phyloP scores from a whole-genome alignment of 768 basidiomycete species.

The Baorangia bicolor region DNA sequence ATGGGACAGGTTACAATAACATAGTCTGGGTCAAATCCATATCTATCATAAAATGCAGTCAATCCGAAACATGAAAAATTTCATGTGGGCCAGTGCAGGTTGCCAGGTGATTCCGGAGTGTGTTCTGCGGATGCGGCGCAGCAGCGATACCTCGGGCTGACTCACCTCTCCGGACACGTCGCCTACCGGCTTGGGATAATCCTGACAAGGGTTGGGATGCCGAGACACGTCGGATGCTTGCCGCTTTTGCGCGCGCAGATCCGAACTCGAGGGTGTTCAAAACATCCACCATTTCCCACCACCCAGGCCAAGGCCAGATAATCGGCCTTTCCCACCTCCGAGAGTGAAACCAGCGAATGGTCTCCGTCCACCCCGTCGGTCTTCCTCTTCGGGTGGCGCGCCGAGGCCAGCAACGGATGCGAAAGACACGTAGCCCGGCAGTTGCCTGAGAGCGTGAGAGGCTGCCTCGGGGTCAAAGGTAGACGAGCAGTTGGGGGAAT shows the following conservation, averaged over 20 bases:
- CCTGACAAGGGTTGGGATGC: constrained; percentile 7
- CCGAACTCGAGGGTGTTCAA: constrained; percentile 6
- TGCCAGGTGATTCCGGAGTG: constrained; percentile 4
- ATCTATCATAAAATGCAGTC: constrained; percentile 19
- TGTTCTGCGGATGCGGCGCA: constrained; percentile 5
- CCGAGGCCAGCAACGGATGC: constrained; percentile 67
- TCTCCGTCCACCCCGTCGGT: constrained; percentile 29
- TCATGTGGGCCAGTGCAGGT: constrained; percentile 2
- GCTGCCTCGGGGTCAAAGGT: constrained; percentile 65
- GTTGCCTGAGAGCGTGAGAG: constrained; percentile 51
- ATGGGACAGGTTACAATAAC: constrained; percentile 13
- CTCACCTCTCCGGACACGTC: constrained; percentile 22
- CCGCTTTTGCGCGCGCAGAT: constrained; percentile 4
- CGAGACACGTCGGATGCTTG: constrained; percentile 4
- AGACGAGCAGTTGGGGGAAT: constrained; percentile 26
- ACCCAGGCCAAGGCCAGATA: constrained; percentile 28
- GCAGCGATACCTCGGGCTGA: constrained; percentile 15
- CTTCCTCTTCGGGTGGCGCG: constrained; percentile 49
- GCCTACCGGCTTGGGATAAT: background rate
- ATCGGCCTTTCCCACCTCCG: constrained; percentile 18
- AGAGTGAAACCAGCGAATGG: constrained; percentile 16
- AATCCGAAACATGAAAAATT: constrained; percentile 9
- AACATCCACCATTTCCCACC: constrained; percentile 35
- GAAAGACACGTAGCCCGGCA: constrained; percentile 69
- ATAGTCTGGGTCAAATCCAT: constrained; percentile 25